Evolutionary conservation across 1,284 basidiomycete genomes (phyloP).

Genomic region (Retiboletus flavoniger): DNA sequence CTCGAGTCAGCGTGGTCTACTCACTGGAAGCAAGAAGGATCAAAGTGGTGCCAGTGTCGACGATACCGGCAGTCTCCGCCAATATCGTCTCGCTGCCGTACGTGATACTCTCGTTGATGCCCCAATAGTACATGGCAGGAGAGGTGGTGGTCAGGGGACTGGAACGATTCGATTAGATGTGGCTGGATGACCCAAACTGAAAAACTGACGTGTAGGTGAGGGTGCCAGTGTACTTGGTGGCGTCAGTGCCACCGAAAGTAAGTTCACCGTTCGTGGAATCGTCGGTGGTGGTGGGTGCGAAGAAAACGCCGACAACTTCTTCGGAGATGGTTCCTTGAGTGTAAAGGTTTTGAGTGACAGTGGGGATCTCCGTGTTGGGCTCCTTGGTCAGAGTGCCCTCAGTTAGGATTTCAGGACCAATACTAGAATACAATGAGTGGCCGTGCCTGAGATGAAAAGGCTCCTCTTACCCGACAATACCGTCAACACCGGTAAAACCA

Average conservation of each 20-base stretch:
- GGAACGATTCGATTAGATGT: conserved; percentile 2
- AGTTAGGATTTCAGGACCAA: conserved; percentile 36
- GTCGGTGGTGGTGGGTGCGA: conserved; percentile 37
- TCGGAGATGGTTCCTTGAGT: conserved; percentile 31
- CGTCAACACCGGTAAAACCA: conserved; percentile 32
- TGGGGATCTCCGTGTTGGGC: conserved; percentile 22
- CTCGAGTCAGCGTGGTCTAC: not conserved
- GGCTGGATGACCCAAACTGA: not conserved
- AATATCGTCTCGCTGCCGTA: conserved; percentile 52
- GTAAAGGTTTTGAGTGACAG: conserved; percentile 40
- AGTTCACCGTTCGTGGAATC: conserved; percentile 40
- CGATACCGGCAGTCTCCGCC: conserved; percentile 53
- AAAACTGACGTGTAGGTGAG: conserved; percentile 47
- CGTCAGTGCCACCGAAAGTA: conserved; percentile 51
- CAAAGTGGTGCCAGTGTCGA: conserved; percentile 52
- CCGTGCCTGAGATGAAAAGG: conserved; percentile 5
- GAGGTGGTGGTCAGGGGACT: conserved; percentile 48
- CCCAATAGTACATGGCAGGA: conserved; percentile 58
- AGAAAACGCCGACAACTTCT: conserved; percentile 40
- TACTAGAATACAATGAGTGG: conserved; percentile 39
- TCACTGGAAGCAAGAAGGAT: conserved; percentile 39
- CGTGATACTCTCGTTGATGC: conserved; percentile 58
- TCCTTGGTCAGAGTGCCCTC: conserved; percentile 22
- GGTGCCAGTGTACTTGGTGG: conserved; percentile 46
- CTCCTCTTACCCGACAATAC: conserved; percentile 28